Evolutionary conservation across 1,139 yeast species (phyloP).

Genomic region (Scheffersomyces stambukii): DNA sequence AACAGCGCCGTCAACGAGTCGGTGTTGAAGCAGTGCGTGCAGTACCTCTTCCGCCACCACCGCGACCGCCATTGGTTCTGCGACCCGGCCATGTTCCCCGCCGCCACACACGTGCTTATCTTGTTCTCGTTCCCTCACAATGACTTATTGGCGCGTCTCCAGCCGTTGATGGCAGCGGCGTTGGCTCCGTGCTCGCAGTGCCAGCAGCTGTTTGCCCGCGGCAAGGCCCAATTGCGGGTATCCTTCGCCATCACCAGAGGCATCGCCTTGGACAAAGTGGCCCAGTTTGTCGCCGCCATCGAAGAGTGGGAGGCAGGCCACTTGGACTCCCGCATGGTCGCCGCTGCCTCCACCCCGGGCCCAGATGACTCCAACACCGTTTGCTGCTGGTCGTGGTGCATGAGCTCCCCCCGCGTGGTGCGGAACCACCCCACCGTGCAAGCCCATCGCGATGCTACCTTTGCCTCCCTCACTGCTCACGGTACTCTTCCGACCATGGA

Average conservation of each 20-base stretch:
- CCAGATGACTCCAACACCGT: background rate
- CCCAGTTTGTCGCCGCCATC: conserved; percentile 47
- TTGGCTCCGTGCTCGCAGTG: conserved; percentile 51
- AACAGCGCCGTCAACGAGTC: conserved; percentile 22
- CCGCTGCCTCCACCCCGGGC: too few species aligned
- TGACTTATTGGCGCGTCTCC: conserved; percentile 39
- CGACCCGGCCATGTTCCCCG: conserved; percentile 42
- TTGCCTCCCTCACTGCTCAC: conserved; percentile 17
- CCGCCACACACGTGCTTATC: conserved; percentile 51
- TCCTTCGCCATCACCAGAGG: conserved; percentile 49
- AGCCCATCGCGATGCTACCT: conserved; percentile 19
- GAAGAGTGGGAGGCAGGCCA: conserved; percentile 45
- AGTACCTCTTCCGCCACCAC: conserved; percentile 19
- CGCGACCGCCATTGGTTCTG: conserved; percentile 51
- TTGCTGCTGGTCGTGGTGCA: conserved; percentile 10
- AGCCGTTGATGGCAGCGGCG: conserved; percentile 32
- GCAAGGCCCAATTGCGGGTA: conserved; percentile 47
- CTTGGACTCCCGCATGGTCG: background rate
- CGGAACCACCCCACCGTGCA: conserved; percentile 26
- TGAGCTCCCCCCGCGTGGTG: conserved; percentile 37
- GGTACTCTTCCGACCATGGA: conserved; percentile 9
- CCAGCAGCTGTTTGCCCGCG: conserved; percentile 45
- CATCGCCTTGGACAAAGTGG: conserved; percentile 45
- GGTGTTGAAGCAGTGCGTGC: conserved; percentile 22
- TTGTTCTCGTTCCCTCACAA: conserved; percentile 56